phyloP scores from a whole-genome alignment of 2,329 filamentous ascomycete genomes.

The Penicillium sp. region DNA sequence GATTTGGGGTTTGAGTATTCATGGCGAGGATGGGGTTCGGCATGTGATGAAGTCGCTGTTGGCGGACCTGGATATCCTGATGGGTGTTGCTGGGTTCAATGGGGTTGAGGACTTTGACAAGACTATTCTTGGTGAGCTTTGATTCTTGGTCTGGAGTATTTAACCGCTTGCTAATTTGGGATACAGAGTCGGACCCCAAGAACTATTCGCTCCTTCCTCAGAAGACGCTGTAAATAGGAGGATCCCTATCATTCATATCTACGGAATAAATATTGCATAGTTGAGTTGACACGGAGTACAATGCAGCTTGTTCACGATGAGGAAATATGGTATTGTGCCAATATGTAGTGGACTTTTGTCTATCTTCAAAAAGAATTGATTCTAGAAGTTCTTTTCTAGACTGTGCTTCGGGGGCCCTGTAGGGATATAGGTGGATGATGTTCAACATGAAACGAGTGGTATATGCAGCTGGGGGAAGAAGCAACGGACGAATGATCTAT shows the following conservation, averaged over 20 bases:
- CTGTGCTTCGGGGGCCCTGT: neutral
- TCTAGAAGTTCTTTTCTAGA: neutral
- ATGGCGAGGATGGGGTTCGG: conserved; percentile 61
- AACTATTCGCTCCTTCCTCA: conserved; percentile 43
- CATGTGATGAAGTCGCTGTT: conserved; percentile 65
- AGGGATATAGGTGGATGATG: neutral
- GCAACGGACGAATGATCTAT: neutral
- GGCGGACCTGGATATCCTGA: conserved; percentile 63
- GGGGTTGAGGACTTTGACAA: conserved; percentile 56
- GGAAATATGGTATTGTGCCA: neutral
- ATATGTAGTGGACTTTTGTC: neutral
- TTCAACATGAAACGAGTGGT: conserved; percentile 1
- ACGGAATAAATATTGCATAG: neutral
- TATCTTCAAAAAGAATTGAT: neutral
- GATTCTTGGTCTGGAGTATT: neutral
- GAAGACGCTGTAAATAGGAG: conserved; percentile 23
- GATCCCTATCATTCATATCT: neutral
- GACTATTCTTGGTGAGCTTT: conserved; percentile 34
- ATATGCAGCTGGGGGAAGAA: conserved; percentile 3
- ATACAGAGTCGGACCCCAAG: conserved; percentile 47
- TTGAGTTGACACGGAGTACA: neutral
- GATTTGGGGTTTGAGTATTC: conserved; percentile 62
- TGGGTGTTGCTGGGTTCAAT: conserved; percentile 61
- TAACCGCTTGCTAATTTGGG: conserved; percentile 8
- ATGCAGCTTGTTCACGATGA: too few species aligned